These are phyloP conservation scores for Cystobasidium slooffiae DNA, from an alignment of 1,284 basidiomycete genomes.

Conservation along the genomic window DNA sequence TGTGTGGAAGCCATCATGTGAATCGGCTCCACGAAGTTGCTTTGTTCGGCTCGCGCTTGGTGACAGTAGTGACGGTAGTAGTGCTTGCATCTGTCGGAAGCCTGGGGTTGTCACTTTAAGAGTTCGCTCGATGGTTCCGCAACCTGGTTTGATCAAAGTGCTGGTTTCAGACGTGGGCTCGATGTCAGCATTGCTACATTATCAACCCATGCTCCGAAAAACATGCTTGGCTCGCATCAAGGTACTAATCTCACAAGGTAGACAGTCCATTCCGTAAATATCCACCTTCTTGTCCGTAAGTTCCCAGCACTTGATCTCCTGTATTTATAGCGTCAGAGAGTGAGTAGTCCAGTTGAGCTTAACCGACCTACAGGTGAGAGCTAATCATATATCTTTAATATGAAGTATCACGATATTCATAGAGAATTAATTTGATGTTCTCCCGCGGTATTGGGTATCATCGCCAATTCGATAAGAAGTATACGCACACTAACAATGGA, in stretches of 20 bases:
- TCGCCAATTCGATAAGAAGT: neutral
- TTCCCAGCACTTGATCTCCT: slow-evolving; percentile 15
- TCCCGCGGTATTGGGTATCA: neutral
- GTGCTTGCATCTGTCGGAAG: slow-evolving; percentile 15
- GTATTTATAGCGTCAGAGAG: slow-evolving; percentile 10
- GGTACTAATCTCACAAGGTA: slow-evolving; percentile 4
- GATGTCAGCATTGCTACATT: neutral
- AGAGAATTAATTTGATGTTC: neutral
- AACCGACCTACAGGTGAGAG: slow-evolving; percentile 25
- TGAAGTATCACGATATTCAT: neutral
- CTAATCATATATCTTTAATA: slow-evolving; percentile 1
- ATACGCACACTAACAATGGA: slow-evolving; percentile 13
- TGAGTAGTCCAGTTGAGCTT: slow-evolving; percentile 11
- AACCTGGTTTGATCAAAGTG: neutral
- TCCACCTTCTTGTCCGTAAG: slow-evolving; percentile 5
- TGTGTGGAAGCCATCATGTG: no score
- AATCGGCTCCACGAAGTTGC: neutral
- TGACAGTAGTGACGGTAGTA: slow-evolving; percentile 5
- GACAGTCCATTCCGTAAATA: slow-evolving; percentile 18
- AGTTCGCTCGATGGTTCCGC: slow-evolving; percentile 13
- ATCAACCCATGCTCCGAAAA: neutral
- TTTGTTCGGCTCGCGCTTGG: neutral
- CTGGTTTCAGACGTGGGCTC: slow-evolving; percentile 1
- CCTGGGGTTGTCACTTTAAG: slow-evolving; percentile 2
- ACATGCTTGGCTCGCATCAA: slow-evolving; percentile 20